Evolutionary conservation across 2,329 filamentous ascomycete genomes (phyloP).

Genomic region (Diplodia mutila): DNA sequence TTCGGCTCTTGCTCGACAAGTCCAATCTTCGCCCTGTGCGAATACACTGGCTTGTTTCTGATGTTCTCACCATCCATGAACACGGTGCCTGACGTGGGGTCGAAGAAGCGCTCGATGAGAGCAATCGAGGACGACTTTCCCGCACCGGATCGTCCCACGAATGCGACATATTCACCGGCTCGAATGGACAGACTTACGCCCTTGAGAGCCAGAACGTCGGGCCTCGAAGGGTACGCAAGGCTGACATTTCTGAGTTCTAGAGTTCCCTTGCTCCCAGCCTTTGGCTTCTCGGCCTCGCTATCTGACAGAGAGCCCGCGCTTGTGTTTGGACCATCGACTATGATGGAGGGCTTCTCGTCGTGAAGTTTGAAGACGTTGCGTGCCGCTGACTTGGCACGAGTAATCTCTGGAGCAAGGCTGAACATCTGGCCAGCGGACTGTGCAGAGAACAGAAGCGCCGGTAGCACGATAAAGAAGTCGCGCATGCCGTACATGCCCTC

Average conservation of each 20-base stretch:
- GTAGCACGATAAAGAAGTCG: constrained; percentile 52
- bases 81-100: constrained; percentile 45
- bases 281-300: background rate
- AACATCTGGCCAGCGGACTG: constrained; percentile 53
- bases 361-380: constrained; percentile 49
- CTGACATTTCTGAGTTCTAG: constrained; percentile 41
- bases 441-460: constrained; percentile 52
- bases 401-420: constrained; percentile 51
- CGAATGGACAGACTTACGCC: constrained; percentile 46
- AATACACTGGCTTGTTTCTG: constrained; percentile 41
- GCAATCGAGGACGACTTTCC: constrained; percentile 52
- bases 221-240: constrained; percentile 39
- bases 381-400: constrained; percentile 50
- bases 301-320: constrained; percentile 29
- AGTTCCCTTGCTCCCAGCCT: constrained; percentile 47
- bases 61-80: constrained; percentile 49
- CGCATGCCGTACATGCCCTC: constrained; percentile 46
- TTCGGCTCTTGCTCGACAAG: constrained; percentile 53
- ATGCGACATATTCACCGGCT: constrained; percentile 43
- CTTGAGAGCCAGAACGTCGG: constrained; percentile 39
- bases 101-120: constrained; percentile 53
- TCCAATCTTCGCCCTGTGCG: constrained; percentile 45
- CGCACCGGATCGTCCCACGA: constrained; percentile 51
- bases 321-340: constrained; percentile 27
- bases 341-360: constrained; percentile 46